Evolutionary conservation across 2,329 filamentous ascomycete genomes (phyloP).

Genomic region (Hypoxylon sp.): DNA sequence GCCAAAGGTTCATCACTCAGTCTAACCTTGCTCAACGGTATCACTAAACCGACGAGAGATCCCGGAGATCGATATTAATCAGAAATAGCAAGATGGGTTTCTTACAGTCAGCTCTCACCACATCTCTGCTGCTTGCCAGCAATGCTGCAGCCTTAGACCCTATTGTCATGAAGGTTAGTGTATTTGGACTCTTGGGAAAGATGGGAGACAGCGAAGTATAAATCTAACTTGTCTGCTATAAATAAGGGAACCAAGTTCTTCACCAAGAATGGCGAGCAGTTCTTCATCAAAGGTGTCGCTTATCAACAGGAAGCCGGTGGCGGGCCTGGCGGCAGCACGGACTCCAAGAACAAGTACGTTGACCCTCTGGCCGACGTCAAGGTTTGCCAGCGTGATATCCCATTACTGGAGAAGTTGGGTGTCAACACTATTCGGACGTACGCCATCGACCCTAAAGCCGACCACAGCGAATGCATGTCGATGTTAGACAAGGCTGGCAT

Average conservation of each 20-base stretch:
- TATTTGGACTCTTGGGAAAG: neutral
- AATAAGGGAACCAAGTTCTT: slow-evolving; percentile 70
- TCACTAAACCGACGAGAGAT: slow-evolving; percentile 10
- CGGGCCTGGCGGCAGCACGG: slow-evolving; percentile 58
- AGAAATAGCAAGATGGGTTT: slow-evolving; percentile 51
- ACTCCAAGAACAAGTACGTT: slow-evolving; percentile 65
- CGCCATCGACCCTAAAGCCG: slow-evolving; percentile 76
- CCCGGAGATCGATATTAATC: slow-evolving; percentile 30
- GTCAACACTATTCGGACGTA: slow-evolving; percentile 86
- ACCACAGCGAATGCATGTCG: slow-evolving; percentile 80
- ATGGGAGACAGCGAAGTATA: neutral
- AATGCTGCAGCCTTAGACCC: slow-evolving; percentile 51
- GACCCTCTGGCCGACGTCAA: slow-evolving; percentile 77
- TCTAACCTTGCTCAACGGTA: neutral
- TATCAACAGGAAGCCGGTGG: slow-evolving; percentile 77
- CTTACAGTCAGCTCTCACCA: slow-evolving; percentile 51
- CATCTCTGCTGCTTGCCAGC: slow-evolving; percentile 51
- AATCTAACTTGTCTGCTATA: slow-evolving; percentile 22
- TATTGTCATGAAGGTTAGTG: slow-evolving; percentile 54
- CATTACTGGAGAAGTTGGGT: slow-evolving; percentile 74
- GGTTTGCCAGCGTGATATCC: slow-evolving; percentile 79
- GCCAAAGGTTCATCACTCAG: neutral
- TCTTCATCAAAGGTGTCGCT: slow-evolving; percentile 80
- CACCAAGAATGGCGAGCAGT: slow-evolving; percentile 70
- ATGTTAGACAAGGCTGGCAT: slow-evolving; percentile 79